Conservation (phyloP, 1,284 basidiomycete genomes). For the Xerocomus nothofagi region DNA sequence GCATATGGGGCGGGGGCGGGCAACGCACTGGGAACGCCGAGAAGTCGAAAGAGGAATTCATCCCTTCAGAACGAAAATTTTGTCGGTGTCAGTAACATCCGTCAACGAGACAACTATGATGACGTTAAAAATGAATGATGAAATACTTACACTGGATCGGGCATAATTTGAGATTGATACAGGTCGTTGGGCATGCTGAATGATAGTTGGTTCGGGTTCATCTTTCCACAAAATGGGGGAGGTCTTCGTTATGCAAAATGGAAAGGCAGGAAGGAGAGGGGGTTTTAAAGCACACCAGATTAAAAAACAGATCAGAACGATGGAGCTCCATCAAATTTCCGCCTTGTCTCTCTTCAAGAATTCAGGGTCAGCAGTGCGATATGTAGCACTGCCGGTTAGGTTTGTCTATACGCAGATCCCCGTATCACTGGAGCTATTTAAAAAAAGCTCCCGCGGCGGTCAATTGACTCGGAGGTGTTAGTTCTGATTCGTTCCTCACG, state of each 20-base stretch:
- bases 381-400: not conserved
- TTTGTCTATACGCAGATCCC: constrained; percentile 1
- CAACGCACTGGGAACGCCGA: not conserved
- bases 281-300: constrained; percentile 10
- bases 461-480: not conserved
- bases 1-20: not conserved
- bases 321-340: not conserved
- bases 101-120: not conserved
- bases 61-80: constrained; percentile 10
- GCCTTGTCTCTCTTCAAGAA: not conserved
- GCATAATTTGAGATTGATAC: not conserved
- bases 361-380: constrained; percentile 6
- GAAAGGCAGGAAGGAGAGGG: not conserved
- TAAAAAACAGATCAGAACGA: not conserved
- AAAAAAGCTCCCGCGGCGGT: not conserved
- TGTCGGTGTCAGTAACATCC: not conserved
- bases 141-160: constrained; percentile 17
- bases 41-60: constrained; percentile 18
- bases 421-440: not conserved
- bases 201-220: not conserved
- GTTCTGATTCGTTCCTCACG: not conserved
- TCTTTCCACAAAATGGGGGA: not conserved
- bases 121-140: not conserved
- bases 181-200: not conserved
- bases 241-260: not conserved